Percentiles rank a stretch among this genome's conserved stretches.
Conservation (phyloP, 768 basidiomycete species). For the Mycena alexandri region DNA sequence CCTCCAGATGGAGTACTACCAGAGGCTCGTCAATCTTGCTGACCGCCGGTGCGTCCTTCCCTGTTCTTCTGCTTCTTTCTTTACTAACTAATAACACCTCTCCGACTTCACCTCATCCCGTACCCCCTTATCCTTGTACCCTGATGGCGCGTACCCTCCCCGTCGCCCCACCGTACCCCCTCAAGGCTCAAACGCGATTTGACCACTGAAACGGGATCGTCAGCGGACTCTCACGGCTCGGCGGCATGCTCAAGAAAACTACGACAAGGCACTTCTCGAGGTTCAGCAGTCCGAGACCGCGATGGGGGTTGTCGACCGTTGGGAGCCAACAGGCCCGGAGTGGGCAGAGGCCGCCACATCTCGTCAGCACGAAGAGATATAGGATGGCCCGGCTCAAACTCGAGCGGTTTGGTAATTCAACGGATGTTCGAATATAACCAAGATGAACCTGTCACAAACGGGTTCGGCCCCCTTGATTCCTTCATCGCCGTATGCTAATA, state of each 20-base stretch:
- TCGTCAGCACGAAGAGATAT: slow-evolving; percentile 24
- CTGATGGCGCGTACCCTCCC: too few species aligned
- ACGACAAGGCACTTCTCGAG: slow-evolving; percentile 19
- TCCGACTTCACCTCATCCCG: too few species aligned
- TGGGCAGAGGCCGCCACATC: slow-evolving; percentile 29
- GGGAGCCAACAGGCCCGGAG: slow-evolving; percentile 28
- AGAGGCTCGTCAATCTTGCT: slow-evolving; percentile 31
- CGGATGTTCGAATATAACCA: slow-evolving; percentile 40
- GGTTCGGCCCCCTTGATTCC: too few species aligned
- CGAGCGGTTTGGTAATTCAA: slow-evolving; percentile 31
- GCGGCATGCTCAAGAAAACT: slow-evolving; percentile 33
- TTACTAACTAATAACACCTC: too few species aligned
- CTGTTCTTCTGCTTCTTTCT: too few species aligned
- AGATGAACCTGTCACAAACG: slow-evolving; percentile 38
- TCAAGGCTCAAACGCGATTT: too few species aligned
- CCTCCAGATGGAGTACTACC: slow-evolving; percentile 36
- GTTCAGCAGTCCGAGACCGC: slow-evolving; percentile 29
- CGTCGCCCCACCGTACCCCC: too few species aligned
- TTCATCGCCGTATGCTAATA: neutral
- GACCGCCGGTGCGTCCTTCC: too few species aligned
- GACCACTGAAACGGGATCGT: too few species aligned
- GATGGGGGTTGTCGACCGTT: slow-evolving; percentile 28
- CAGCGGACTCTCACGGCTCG: neutral
- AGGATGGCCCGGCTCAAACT: slow-evolving; percentile 25
- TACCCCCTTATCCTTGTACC: too few species aligned